Evolutionary conservation across 1,284 basidiomycete species (phyloP).

Genomic region (Rhodotorula sp.): DNA sequence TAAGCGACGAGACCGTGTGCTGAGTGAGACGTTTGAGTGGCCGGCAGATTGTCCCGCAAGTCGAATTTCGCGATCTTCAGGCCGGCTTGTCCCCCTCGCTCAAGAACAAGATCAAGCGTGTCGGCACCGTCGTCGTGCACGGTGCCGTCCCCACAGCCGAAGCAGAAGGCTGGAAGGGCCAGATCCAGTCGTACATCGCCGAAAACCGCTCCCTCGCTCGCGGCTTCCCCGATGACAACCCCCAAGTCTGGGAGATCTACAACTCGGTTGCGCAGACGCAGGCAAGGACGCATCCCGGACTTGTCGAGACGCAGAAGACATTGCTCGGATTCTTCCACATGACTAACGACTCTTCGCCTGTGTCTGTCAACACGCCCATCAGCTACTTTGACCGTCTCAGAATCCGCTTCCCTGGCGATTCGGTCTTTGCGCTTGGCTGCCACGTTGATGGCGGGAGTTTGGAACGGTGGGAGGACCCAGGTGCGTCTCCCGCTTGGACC

Average conservation of each 20-base stretch:
- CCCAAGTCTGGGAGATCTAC: constrained; percentile 72
- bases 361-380: constrained; percentile 62
- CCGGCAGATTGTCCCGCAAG: constrained; percentile 63
- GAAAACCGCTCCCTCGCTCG: constrained; percentile 50
- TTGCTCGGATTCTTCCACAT: constrained; percentile 65
- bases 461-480: constrained; percentile 64
- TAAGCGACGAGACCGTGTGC: not conserved
- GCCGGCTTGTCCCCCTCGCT: not conserved
- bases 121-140: constrained; percentile 63
- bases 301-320: constrained; percentile 47
- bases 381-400: constrained; percentile 74
- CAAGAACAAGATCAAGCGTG: constrained; percentile 57
- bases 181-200: constrained; percentile 60
- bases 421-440: constrained; percentile 66
- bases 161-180: constrained; percentile 63
- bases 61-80: constrained; percentile 47
- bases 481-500: not conserved
- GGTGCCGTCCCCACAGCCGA: constrained; percentile 63
- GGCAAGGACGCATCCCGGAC: constrained; percentile 24
- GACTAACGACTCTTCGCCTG: constrained; percentile 40
- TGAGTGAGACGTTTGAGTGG: not conserved
- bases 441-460: constrained; percentile 72
- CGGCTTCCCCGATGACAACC: constrained; percentile 61
- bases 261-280: constrained; percentile 61
- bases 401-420: constrained; percentile 70